Conservation (phyloP, 345 rosid species). For the Salix brachista region DNA sequence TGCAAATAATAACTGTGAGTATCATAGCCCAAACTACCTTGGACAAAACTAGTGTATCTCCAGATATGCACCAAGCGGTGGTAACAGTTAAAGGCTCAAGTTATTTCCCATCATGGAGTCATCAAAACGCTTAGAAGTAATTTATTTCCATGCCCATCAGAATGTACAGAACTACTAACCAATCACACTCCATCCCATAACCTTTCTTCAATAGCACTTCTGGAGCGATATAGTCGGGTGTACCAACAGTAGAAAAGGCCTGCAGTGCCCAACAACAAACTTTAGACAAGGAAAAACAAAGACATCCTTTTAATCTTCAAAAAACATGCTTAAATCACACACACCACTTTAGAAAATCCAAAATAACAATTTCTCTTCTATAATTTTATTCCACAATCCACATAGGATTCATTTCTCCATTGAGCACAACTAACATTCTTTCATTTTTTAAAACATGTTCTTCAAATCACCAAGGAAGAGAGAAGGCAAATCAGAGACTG, state of each 20-base stretch:
- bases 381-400: background rate
- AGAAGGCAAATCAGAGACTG: background rate
- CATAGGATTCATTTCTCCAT: background rate
- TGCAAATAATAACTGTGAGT: constrained; percentile 29
- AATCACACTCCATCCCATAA: constrained; percentile 95
- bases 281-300: background rate
- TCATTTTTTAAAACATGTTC: background rate
- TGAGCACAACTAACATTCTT: background rate
- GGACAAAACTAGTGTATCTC: constrained; percentile 9
- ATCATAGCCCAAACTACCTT: constrained; percentile 1
- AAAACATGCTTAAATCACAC: background rate
- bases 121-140: background rate
- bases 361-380: background rate
- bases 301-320: background rate
- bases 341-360: background rate
- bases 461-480: constrained; percentile 12
- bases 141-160: background rate
- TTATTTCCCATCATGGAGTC: background rate
- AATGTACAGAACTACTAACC: constrained; percentile 46
- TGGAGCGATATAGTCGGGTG: constrained; percentile 97
- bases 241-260: constrained; percentile 98
- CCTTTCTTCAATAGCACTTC: constrained; percentile 96
- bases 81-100: background rate
- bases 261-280: constrained; percentile 29
- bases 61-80: constrained; percentile 2